phyloP scores from a whole-genome alignment of 1,284 basidiomycete species.

The Ustilago esculenta region DNA sequence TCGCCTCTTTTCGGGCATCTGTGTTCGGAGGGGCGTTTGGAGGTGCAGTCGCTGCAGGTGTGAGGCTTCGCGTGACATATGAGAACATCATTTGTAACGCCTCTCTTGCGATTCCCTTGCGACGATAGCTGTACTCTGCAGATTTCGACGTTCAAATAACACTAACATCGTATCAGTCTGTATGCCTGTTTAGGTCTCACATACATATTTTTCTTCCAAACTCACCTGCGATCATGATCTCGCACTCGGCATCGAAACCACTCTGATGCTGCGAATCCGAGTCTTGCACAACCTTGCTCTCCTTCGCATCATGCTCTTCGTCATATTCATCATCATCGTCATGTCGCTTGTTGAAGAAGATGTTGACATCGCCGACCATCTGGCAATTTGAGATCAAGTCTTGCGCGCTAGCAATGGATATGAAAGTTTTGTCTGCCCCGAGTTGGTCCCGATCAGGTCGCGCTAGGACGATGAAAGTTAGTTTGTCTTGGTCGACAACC shows the following conservation, averaged over 20 bases:
- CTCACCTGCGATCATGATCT: conserved; percentile 84
- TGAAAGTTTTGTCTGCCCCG: not conserved
- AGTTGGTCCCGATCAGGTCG: not conserved
- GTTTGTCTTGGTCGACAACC: conserved; percentile 87
- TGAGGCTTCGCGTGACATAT: conserved; percentile 67
- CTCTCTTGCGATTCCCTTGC: conserved; percentile 72
- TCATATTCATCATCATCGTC: conserved; percentile 55
- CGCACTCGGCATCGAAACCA: conserved; percentile 73
- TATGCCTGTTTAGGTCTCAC: too few species aligned
- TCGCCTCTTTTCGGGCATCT: not conserved
- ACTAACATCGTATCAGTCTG: too few species aligned
- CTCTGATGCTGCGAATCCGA: not conserved
- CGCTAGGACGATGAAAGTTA: conserved; percentile 87
- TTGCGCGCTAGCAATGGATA: conserved; percentile 13
- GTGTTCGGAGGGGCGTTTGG: too few species aligned
- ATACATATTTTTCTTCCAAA: conserved; percentile 32
- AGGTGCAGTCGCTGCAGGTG: not conserved
- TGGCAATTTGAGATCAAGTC: conserved; percentile 54
- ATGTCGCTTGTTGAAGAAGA: conserved; percentile 73
- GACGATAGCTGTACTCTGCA: conserved; percentile 72
- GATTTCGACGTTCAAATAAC: too few species aligned
- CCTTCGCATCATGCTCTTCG: too few species aligned
- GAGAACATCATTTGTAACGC: conserved; percentile 64
- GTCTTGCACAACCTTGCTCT: too few species aligned
- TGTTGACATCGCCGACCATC: conserved; percentile 93